Evolutionary conservation across 2,329 filamentous ascomycete genomes (phyloP).

Genomic region (Aspergillus viridinutans): DNA sequence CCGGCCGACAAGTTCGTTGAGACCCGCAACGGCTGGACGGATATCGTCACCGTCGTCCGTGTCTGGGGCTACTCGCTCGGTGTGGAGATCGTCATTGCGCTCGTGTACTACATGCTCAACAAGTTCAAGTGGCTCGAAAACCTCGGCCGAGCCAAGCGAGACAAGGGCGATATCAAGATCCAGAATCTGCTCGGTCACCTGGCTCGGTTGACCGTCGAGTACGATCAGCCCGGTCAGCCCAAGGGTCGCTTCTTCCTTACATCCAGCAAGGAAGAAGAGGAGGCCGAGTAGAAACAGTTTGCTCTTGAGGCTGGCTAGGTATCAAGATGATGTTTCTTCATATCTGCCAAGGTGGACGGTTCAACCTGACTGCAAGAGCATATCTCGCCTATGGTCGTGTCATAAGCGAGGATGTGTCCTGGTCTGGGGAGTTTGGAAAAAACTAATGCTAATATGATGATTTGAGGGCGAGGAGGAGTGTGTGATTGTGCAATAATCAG

Average conservation of each 20-base stretch:
- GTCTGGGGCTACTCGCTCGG: constrained; percentile 50
- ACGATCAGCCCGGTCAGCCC: constrained; percentile 45
- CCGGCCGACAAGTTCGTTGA: constrained; percentile 27
- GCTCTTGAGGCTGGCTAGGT: not conserved
- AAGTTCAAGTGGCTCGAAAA: constrained; percentile 43
- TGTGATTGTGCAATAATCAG: not conserved
- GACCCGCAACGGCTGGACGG: constrained; percentile 52
- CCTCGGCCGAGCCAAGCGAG: constrained; percentile 46
- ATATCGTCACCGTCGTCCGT: constrained; percentile 52
- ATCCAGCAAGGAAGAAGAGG: constrained; percentile 43
- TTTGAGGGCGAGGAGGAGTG: not conserved
- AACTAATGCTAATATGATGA: not conserved
- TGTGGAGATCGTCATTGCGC: constrained; percentile 49
- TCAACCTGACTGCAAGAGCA: not conserved
- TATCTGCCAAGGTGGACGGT: not conserved
- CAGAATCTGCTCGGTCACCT: constrained; percentile 49
- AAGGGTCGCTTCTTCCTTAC: constrained; percentile 41
- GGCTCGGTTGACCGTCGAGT: constrained; percentile 46
- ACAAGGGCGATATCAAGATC: constrained; percentile 47
- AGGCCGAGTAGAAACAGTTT: constrained; percentile 30
- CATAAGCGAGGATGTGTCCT: not conserved
- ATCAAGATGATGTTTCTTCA: not conserved
- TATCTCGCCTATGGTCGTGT: not conserved
- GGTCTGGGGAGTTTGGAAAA: not conserved
- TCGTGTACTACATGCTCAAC: constrained; percentile 48